Base-by-base conservation (phyloP, 2,329 filamentous ascomycete species). In the Fusarium gaditjirri region DNA sequence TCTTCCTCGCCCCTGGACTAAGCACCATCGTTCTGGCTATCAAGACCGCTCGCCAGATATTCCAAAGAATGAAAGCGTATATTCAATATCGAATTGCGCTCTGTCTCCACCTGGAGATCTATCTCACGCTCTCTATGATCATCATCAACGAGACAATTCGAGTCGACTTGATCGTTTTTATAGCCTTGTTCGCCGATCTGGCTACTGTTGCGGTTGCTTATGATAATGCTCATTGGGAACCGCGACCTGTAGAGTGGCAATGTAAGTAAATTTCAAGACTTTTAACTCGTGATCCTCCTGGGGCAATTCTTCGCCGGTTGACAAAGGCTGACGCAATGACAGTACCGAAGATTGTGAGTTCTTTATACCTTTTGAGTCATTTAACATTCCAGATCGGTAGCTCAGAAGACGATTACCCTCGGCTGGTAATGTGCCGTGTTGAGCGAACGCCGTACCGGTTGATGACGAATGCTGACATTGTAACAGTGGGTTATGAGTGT, bases 121-220 rank as follows among this genome's bases (percentile, higher is more conserved):
- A 70, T 39, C 46, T 71, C 4, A 70, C 69, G 0, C 39, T 72
- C 0, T 71, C 69, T 1, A 72, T 71, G 58, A 21, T 72, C 27
- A 72, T 71, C n/a, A 47, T 71, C 38, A 71, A 72, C 42, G 69
- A 71, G 12, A 71, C 69, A 0, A 72, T 71, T 1, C 68, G 69
- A 0, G 69, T 72, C 11, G 69, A 71, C 1, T 21, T 71, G 0
- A 50, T 71, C 0, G 69, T 71, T 1, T 71, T 71, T 5, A 6
- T 69, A 0, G 69, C 69, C 0, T 8, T 71, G 0, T 71, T 72
- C 1, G 69, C 69, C 3, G 69, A 71, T 6, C 3, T 71, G 2
- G 69, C 69, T 0, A 71, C 69, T 0, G 69, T 71, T 4, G 69
- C 69, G 3, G 69, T 71, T 11, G 69, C 69, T n/a, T 71, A 71